phyloP scores from a whole-genome alignment of 345 rosid genomes.

The Psidium guajava region DNA sequence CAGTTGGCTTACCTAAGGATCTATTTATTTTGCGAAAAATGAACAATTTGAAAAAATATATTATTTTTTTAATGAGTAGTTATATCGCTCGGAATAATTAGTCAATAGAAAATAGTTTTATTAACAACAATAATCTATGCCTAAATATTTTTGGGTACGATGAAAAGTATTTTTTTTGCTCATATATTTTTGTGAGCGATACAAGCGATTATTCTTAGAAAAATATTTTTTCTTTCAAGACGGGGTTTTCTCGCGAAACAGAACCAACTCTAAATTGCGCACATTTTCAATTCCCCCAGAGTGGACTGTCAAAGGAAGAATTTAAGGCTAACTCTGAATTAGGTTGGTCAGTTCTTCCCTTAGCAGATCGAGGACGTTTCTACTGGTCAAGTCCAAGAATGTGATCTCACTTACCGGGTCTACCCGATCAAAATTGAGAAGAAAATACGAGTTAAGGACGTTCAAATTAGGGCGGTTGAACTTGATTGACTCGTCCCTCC shows the following conservation, averaged over 20 bases:
- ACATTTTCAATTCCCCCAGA: too few species aligned
- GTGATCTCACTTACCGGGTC: not conserved
- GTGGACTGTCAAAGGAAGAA: too few species aligned
- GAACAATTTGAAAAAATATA: not conserved
- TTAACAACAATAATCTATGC: not conserved
- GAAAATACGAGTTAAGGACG: not conserved
- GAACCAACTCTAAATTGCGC: not conserved
- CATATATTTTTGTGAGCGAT: not conserved
- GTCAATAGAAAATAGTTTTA: not conserved
- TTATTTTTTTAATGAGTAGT: not conserved
- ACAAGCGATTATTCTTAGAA: too few species aligned
- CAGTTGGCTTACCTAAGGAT: not conserved
- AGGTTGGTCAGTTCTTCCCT: too few species aligned
- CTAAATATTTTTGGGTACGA: not conserved
- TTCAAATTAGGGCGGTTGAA: not conserved
- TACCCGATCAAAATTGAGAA: not conserved
- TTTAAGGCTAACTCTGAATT: too few species aligned
- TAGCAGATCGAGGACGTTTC: not conserved
- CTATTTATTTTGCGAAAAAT: not conserved
- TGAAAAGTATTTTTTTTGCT: not conserved
- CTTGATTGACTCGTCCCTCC: not conserved
- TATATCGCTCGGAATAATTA: not conserved
- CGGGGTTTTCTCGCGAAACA: accelerated
- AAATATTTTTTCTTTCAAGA: not conserved
- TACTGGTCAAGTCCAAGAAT: not conserved